These are phyloP conservation scores for Begonia fuchsioides DNA, from an alignment of 306 rosid genomes.

Conservation along the genomic window DNA sequence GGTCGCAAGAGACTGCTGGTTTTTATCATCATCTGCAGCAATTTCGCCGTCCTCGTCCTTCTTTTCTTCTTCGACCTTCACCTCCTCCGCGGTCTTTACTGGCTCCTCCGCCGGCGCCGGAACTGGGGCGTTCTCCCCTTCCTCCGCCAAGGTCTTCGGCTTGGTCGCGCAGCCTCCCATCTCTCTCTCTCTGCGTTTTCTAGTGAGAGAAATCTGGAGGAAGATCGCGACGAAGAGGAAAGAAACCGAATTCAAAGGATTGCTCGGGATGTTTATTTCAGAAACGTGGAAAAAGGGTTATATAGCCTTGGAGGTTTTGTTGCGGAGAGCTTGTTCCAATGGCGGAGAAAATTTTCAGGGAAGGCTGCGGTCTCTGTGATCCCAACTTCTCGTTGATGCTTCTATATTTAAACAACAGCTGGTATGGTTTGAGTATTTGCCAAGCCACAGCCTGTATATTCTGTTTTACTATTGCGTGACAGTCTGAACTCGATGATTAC, in stretches of 20 bases:
- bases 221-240: too few relatives aligned
- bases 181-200: too few relatives aligned
- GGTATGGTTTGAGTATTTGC: too few relatives aligned
- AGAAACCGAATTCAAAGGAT: too few relatives aligned
- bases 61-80: neutral
- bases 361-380: neutral
- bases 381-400: too few relatives aligned
- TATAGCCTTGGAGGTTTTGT: neutral
- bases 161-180: too few relatives aligned
- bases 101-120: neutral
- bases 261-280: neutral
- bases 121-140: neutral
- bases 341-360: conserved; percentile 1
- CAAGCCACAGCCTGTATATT: too few relatives aligned
- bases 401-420: too few relatives aligned
- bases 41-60: neutral
- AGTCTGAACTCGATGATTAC: too few relatives aligned
- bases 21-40: conserved; percentile 2
- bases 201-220: too few relatives aligned
- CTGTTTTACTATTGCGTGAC: too few relatives aligned
- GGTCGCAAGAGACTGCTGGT: neutral
- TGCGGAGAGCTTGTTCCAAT: neutral
- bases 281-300: neutral
- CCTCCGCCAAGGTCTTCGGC: neutral
- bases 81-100: conserved; percentile 3